Evolutionary conservation across 495 filamentous ascomycete species (phyloP).

Genomic region (Podospora sp.): DNA sequence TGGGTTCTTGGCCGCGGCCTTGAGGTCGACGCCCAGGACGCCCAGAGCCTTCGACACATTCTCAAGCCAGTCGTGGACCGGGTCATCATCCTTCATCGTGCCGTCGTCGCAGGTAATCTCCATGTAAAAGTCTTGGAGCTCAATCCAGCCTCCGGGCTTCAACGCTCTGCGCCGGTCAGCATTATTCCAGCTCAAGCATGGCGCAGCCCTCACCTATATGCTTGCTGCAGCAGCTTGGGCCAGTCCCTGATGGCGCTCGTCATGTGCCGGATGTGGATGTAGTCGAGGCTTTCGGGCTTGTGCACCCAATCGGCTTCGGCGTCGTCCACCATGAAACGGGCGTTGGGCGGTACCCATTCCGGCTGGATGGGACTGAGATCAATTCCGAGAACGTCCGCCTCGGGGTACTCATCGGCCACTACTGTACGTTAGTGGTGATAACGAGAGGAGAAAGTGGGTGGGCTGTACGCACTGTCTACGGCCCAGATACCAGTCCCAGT

Average conservation of each 20-base stretch:
- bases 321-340: constrained; percentile 62
- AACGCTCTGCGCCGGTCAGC: background rate
- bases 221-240: constrained; percentile 26
- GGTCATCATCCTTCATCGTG: constrained; percentile 34
- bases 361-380: constrained; percentile 66
- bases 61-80: constrained; percentile 32
- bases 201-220: background rate
- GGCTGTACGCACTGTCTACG: constrained; percentile 46
- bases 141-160: constrained; percentile 56
- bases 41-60: background rate
- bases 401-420: constrained; percentile 26
- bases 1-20: constrained; percentile 51
- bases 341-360: constrained; percentile 56
- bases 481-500: constrained; percentile 69
- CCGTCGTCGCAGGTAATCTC: constrained; percentile 45
- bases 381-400: constrained; percentile 50
- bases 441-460: background rate
- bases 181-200: background rate
- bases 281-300: constrained; percentile 54
- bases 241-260: constrained; percentile 56
- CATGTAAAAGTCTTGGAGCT: constrained; percentile 52
- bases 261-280: constrained; percentile 55
- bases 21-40: constrained; percentile 46
- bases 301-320: constrained; percentile 56
- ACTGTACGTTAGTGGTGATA: background rate